Conservation (phyloP, 352 stramenopile genomes). For the Globisporangium yorkense region DNA sequence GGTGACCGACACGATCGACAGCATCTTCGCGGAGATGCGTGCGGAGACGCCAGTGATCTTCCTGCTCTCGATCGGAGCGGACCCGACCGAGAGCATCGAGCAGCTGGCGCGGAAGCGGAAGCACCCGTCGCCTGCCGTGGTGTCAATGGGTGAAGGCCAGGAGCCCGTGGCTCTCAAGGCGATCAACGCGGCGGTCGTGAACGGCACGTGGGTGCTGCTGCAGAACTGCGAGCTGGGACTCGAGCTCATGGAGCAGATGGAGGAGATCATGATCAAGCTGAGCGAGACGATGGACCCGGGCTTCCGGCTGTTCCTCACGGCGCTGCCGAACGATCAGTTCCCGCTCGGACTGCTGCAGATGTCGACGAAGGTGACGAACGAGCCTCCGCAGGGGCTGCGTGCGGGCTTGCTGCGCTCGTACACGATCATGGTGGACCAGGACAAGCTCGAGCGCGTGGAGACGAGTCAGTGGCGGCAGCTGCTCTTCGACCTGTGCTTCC, state of each 20-base stretch:
- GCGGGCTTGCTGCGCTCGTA: conserved; percentile 95
- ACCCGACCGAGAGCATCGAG: conserved; percentile 98
- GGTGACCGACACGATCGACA: conserved; percentile 98
- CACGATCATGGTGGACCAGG: conserved; percentile 99
- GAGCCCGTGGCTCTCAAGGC: conserved; percentile 96
- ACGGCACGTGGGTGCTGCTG: conserved; percentile 97
- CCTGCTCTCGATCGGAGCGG: conserved; percentile 94
- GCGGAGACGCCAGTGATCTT: conserved; percentile 97
- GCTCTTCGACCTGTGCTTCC: conserved; percentile 96
- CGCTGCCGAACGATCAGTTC: conserved; percentile 95
- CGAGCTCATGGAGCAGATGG: conserved; percentile 98
- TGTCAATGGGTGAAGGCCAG: conserved; percentile 98
- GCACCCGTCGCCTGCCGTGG: conserved; percentile 92
- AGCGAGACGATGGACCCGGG: conserved; percentile 93
- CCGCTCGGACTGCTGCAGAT: conserved; percentile 97
- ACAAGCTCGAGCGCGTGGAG: conserved; percentile 96
- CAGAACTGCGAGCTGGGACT: conserved; percentile 98
- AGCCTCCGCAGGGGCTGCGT: conserved; percentile 94
- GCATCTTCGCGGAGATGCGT: conserved; percentile 96
- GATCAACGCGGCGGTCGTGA: conserved; percentile 95
- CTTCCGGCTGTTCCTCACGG: conserved; percentile 98
- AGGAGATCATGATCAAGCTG: conserved; percentile 96
- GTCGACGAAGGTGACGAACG: conserved; percentile 99
- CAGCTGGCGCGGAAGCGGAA: conserved; percentile 96
- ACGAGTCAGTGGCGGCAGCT: conserved; percentile 95